phyloP scores from a whole-genome alignment of 2,329 filamentous ascomycete genomes.

The Fusarium protoensiforme region DNA sequence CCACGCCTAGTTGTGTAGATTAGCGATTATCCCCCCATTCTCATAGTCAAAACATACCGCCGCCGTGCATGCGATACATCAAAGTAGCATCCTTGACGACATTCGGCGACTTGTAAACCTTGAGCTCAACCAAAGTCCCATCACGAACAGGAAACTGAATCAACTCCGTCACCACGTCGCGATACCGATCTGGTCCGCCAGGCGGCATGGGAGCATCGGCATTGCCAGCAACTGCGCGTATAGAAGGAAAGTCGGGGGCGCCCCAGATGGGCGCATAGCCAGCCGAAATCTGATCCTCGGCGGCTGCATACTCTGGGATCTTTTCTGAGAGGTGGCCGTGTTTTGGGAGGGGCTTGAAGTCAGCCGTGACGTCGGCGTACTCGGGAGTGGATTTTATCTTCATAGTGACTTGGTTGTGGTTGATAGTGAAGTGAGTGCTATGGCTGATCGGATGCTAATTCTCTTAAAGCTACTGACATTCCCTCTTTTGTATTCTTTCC shows the following conservation, averaged over 20 bases:
- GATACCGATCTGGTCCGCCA: conserved; percentile 26
- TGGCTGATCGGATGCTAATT: not conserved
- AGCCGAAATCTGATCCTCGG: not conserved
- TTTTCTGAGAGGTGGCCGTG: conserved; percentile 33
- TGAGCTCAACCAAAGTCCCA: conserved; percentile 29
- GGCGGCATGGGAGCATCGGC: conserved; percentile 33
- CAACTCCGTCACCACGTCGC: conserved; percentile 21
- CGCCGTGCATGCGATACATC: conserved; percentile 41
- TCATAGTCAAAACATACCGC: conserved; percentile 14
- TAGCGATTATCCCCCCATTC: not conserved
- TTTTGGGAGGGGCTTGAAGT: conserved; percentile 28
- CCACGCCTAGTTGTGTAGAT: conserved; percentile 21
- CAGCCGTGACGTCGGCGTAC: conserved; percentile 11
- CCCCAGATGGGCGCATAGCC: not conserved
- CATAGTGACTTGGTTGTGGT: conserved; percentile 8
- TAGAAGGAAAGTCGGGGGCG: not conserved
- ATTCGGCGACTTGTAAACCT: conserved; percentile 29
- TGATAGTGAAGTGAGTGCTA: not conserved
- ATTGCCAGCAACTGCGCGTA: conserved; percentile 9
- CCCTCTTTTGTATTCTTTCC: not conserved
- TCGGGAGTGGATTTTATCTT: conserved; percentile 16
- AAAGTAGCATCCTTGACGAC: conserved; percentile 20
- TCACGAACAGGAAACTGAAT: conserved; percentile 29
- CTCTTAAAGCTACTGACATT: not conserved
- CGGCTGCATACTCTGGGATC: conserved; percentile 5